Base-by-base conservation (phyloP, 345 rosid species). In the Heritiera fomes region DNA sequence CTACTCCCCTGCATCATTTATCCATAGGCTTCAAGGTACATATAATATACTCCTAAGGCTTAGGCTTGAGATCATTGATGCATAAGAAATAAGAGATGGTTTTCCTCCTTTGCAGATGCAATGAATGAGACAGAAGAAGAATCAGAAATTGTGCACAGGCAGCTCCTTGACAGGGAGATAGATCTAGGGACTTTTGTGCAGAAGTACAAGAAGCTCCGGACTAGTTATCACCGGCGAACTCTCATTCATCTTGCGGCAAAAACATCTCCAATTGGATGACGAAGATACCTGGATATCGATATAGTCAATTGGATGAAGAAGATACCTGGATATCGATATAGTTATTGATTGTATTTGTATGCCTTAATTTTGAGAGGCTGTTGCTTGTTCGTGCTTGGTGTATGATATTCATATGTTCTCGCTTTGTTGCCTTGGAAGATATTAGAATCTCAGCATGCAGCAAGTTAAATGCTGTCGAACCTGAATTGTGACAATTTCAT, bases 131-230 rank as follows among this genome's bases (percentile, higher is more conserved):
- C 84, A 0, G 99, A 96, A 0, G 89, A 90, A 77, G 98, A 94
- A 86, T 96, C 94, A 6, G 98, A 96, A 77, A 73, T 83, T 15
- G 49, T 91, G 80, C 87, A 92, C 75, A 80, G 85, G 45, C 91
- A 91, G 81, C 88, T 96, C 64, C 86, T 96, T 17, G 89, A 86
- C 30, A 86, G 84, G 74, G 97, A 92, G 87, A 84, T 89, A 6
- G 98, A 92, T 52, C 77, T 88, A 8, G 84, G 79, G 8, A 65
- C 88, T 34, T 92, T 96, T 67, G 87, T 94, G 74, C 93, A 88
- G 74, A 94, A 90, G 80, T 89, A 92, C 83, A 94, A 91, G 86
- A 96, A 87, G 82, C 90, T 90, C 59, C 93, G 98, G 8, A 81
- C 83, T 6, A 82, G 82, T 10, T 96, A 94, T 82, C 97, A 96